These are phyloP conservation scores for Saccharomyces hybrid DNA, from an alignment of 1,139 yeast species.

Conservation along the genomic window DNA sequence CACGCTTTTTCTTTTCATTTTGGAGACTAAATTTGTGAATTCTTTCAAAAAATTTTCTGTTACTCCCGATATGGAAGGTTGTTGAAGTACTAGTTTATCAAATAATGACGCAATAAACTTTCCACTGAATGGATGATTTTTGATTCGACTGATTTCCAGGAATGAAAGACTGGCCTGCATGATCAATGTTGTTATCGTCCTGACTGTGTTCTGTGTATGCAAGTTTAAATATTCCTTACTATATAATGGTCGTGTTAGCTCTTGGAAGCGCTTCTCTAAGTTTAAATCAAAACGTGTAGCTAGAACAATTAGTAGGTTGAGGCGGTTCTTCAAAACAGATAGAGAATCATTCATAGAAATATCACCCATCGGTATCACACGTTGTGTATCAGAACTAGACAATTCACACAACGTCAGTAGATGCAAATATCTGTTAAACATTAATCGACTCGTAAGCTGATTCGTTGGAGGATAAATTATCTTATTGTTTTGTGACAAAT, in stretches of 20 bases:
- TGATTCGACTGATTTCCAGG: constrained; percentile 9
- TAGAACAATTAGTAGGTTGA: constrained; percentile 23
- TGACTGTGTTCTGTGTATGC: constrained; percentile 2
- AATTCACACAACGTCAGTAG: constrained; percentile 12
- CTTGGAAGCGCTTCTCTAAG: constrained; percentile 21
- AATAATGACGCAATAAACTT: constrained; percentile 7
- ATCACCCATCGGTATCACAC: constrained; percentile 27
- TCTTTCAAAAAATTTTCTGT: constrained; percentile 8
- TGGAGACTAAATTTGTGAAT: background rate
- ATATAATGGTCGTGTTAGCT: constrained; percentile 15
- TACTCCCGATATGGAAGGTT: background rate
- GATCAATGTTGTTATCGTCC: constrained; percentile 1
- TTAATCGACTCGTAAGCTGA: constrained; percentile 7
- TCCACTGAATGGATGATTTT: constrained; percentile 9
- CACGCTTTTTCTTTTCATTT: background rate
- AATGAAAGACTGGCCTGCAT: constrained; percentile 8
- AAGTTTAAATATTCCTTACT: constrained; percentile 4
- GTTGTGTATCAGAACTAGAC: constrained; percentile 18
- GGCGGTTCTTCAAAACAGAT: constrained; percentile 22
- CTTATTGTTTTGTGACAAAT: constrained; percentile 8
- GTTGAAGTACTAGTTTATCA: constrained; percentile 5
- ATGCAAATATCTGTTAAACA: constrained; percentile 22
- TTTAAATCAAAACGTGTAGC: constrained; percentile 18
- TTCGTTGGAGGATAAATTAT: constrained; percentile 4
- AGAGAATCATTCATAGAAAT: constrained; percentile 13